Base-by-base conservation (phyloP, 768 basidiomycete species). In the Mycena olivaceomarginata region DNA sequence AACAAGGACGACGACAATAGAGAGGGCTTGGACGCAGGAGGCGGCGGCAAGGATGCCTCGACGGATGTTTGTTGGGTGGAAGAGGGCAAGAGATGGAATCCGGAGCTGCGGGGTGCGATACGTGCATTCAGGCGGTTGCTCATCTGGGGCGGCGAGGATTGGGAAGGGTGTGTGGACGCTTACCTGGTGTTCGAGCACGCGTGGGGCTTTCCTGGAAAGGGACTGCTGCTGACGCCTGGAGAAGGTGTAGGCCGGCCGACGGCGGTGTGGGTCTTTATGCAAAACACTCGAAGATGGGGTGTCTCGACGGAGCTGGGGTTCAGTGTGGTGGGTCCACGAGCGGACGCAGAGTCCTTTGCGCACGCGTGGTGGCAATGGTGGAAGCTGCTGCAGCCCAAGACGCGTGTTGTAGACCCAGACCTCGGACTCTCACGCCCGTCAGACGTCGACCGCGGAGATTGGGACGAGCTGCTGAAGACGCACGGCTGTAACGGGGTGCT, bases 171-270 rank as follows among this genome's bases (percentile, higher is more conserved):
- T 45, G 62, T 72, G 18, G 6, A 37, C 2, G 22, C 0, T 5
- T 11, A 65, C 46, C 18, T 72, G 11, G 48, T 1, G 16, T 39
- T 72, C 1, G 63, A 72, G 39, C 39, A 63, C 2, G 62, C 62
- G 12, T 72, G 71, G 63, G 51, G 71, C 15, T 72, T 72, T 51
- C 48, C 51, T 4, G 51, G 9, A 7, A 72, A 65, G 22, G 71
- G 71, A 8, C 31, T 65, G 39, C 60, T 65, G 2, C 1, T 20
- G 3, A 39, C 39, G 45, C 71, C 71, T n/a, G n/a, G 20, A 5
- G 13, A 16, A 5, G 60, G 16, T 3, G 41, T 43, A 41, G 43
- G n/a, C 8, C 7, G 63, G n/a, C 63, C 41, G 10, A 13, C 7
- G n/a, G 63, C n/a, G 12, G 22, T 65, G 7, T 8, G 4, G n/a